Base-by-base conservation (phyloP, 1,284 basidiomycete species). In the Apiotrichum gracile region DNA sequence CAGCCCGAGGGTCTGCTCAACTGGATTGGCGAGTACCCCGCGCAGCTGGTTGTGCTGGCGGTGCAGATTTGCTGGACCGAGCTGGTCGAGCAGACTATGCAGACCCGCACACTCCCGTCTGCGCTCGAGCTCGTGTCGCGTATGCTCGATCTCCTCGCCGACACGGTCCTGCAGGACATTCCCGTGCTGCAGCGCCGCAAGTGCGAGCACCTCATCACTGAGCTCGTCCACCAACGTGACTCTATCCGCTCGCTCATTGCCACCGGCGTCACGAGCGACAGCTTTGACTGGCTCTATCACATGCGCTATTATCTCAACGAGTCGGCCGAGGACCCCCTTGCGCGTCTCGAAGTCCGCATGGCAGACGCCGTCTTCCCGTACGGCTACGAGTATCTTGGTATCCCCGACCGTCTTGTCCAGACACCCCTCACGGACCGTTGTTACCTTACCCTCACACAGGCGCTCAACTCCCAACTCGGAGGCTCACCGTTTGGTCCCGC, bases 401-500 rank as follows among this genome's bases (percentile, higher is more conserved):
- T 97, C 16, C 86, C 91, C 1, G 96, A 99, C 73, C 86, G 91
- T 58, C 85, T 99, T 35, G 97, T 99, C 12, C 94, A 97, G 75
- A 99, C 96, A 8, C 97, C 96, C 0, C 81, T 99, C 44, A 99
- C 96, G n/a, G 92, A 97, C 72, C 83, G 91, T 52, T 94, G 94
- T 58, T 99, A 97, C 76, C 81, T 98, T 47, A 97, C 94, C 0
- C 78, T 98, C 42, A 98, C 96, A 0, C 96, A 98, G 70, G 96
- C 96, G 10, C 79, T 99, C 58, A 86, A 93, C 67, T 89, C 86
- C 64, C 91, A 97, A 67, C 82, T 97, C 14, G 96, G 96, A 61
- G 96, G 96, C 29, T 87, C 94, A 38, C 96, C 96, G 0, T 98
- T 99, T 70, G 96, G 96, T 26, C 96, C 96, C 37, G 96, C 96